Evolutionary conservation across 257 asterid genomes (phyloP), one percentile per base, ranked within the genome.

Genomic region (Linaria vulgaris): DNA sequence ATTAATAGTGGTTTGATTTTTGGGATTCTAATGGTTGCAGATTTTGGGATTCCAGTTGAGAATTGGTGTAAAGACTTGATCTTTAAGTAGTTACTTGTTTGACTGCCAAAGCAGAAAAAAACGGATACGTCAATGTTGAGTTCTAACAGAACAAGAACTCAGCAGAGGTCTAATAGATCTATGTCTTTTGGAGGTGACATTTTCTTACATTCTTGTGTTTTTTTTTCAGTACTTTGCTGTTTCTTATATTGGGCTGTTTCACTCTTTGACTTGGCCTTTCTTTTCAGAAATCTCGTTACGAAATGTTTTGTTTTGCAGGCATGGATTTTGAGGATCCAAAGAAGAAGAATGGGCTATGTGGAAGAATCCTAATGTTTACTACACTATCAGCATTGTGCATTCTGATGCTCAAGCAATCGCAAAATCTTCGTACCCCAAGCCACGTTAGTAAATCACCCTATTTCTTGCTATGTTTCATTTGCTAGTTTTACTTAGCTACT

Each of bases 251-350:
- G 41, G 41, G 41, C 41, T 34, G 41, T 34, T n/a, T 34, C 1
- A 34, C 41, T 34, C 41, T 3, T 34, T 8, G n/a, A 4, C 41
- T 30, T 17, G 44, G 37, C 6, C 20, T 48, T 50, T 61, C 24
- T 48, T 61, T 64, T 8, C 19, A 43, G 45, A 38, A 34, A 3
- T 69, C 11, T 72, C 21, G 25, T 74, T 44, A 22, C 34, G 38
- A 27, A 11, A 20, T 31, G 15, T 16, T 64, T 34, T n/a, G 20
- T 52, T 53, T 74, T 58, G 59, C 80, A 92, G 97, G 96, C 83
- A 76, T 85, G 90, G 98, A 91, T 55, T 89, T 77, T 51, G 81
- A 77, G 9, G 98, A 89, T 74, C 96, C 98, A 6, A 92, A 87
- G 79, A 79, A 82, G 83, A 82, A 79, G 76, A 79, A 50, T 54